phyloP scores from a whole-genome alignment of 2,329 filamentous ascomycete genomes.

The Sclerotinia borealis region DNA sequence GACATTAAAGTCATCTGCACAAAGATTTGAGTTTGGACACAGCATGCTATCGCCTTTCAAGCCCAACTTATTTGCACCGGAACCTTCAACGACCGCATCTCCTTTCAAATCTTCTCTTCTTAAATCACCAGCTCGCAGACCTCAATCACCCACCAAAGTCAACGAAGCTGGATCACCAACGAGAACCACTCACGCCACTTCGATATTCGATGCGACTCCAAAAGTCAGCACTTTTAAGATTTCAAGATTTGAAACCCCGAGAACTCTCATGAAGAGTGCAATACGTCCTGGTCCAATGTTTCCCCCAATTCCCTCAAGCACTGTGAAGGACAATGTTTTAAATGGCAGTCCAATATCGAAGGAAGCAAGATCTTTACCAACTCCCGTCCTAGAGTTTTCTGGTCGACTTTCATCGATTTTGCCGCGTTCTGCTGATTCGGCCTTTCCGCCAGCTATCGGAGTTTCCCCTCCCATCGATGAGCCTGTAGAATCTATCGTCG shows the following conservation, averaged over 20 bases:
- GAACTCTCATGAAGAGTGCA: conserved; percentile 25
- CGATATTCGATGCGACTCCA: conserved; percentile 25
- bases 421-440: conserved; percentile 32
- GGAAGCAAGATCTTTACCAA: background rate
- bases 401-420: conserved; percentile 37
- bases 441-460: conserved; percentile 14
- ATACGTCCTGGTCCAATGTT: conserved; percentile 21
- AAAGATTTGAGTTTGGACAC: conserved; percentile 34
- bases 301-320: conserved; percentile 20
- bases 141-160: conserved; percentile 31
- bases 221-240: conserved; percentile 30
- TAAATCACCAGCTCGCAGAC: conserved; percentile 31
- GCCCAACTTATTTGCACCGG: conserved; percentile 23
- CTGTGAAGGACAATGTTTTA: background rate
- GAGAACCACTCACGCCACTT: conserved; percentile 15
- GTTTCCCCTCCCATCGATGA: conserved; percentile 18
- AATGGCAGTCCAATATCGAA: conserved; percentile 9
- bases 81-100: conserved; percentile 17
- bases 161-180: conserved; percentile 29
- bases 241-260: conserved; percentile 29
- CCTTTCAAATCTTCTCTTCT: conserved; percentile 30
- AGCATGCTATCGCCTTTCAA: conserved; percentile 30
- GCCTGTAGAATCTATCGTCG: background rate
- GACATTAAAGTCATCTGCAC: conserved; percentile 50
- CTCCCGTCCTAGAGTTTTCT: conserved; percentile 31